Evolutionary conservation across 768 basidiomycete genomes (phyloP).

Genomic region (Exidia glandulosa): DNA sequence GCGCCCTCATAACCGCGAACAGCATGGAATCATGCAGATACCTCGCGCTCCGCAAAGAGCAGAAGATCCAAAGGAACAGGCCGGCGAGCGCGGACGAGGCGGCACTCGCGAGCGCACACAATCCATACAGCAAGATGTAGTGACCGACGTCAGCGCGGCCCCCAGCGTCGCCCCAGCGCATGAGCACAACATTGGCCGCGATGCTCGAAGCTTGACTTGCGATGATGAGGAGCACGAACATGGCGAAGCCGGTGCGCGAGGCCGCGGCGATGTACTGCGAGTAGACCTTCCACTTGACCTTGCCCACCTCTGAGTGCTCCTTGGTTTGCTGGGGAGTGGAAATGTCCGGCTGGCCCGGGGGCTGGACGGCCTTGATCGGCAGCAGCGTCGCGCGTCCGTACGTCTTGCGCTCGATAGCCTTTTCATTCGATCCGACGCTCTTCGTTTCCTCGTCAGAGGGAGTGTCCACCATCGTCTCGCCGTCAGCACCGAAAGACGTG

Average conservation of each 20-base stretch:
- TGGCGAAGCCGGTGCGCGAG: slow-evolving; percentile 55
- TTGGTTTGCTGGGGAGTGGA: slow-evolving; percentile 22
- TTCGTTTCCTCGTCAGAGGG: background rate
- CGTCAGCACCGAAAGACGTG: slow-evolving; percentile 7
- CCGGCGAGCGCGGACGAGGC: slow-evolving; percentile 43
- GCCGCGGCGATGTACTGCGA: slow-evolving; percentile 67
- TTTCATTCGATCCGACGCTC: slow-evolving; percentile 4
- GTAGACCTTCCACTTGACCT: slow-evolving; percentile 71
- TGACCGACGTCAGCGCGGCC: slow-evolving; percentile 43
- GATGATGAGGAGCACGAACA: slow-evolving; percentile 45
- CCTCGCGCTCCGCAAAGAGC: slow-evolving; percentile 62
- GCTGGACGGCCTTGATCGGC: background rate
- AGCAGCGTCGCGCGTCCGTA: background rate
- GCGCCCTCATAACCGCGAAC: slow-evolving; percentile 67
- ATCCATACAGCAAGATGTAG: slow-evolving; percentile 55
- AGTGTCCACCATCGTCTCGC: background rate
- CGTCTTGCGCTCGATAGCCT: slow-evolving; percentile 13
- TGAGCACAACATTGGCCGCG: slow-evolving; percentile 52
- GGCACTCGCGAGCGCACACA: slow-evolving; percentile 50
- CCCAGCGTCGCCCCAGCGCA: slow-evolving; percentile 67
- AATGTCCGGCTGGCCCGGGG: background rate
- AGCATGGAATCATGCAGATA: slow-evolving; percentile 79
- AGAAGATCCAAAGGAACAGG: slow-evolving; percentile 66
- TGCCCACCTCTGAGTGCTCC: slow-evolving; percentile 71
- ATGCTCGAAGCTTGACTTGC: slow-evolving; percentile 51